These are phyloP conservation scores for Candida berthetii DNA, from an alignment of 805 yeast species.

Conservation along the genomic window DNA sequence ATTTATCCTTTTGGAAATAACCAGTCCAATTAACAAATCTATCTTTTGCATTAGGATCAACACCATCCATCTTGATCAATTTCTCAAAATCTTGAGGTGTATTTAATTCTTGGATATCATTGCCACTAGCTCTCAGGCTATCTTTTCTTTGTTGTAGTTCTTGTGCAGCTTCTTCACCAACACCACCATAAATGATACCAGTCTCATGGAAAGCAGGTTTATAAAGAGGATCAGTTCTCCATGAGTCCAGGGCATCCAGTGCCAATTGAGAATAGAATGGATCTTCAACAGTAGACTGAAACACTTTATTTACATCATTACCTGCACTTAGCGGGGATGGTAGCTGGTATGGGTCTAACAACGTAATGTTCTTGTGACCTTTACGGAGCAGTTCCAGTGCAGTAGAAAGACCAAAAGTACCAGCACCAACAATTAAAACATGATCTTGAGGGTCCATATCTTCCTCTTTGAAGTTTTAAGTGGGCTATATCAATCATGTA, in stretches of 20 bases:
- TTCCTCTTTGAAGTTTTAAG: too few species aligned
- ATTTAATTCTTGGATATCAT: conserved; percentile 4
- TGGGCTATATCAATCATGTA: too few species aligned
- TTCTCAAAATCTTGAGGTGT: conserved; percentile 4
- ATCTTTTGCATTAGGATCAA: not conserved
- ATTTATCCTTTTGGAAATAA: conserved; percentile 21
- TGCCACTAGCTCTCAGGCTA: conserved; percentile 2
- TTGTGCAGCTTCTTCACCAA: conserved; percentile 8
- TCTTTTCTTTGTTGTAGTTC: conserved; percentile 6
- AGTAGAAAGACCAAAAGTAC: conserved; percentile 38
- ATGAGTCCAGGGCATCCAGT: conserved; percentile 25
- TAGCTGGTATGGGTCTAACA: conserved; percentile 25
- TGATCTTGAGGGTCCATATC: not conserved
- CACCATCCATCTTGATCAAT: conserved; percentile 1
- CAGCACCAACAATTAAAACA: conserved; percentile 33
- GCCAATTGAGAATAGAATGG: conserved; percentile 20
- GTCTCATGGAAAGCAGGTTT: conserved; percentile 25
- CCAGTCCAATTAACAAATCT: conserved; percentile 25
- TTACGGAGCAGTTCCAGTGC: conserved; percentile 28
- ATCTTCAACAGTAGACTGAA: conserved; percentile 18
- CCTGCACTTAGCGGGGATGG: conserved; percentile 35
- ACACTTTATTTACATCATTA: conserved; percentile 35
- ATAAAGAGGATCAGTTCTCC: conserved; percentile 26
- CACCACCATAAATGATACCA: conserved; percentile 25
- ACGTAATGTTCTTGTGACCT: conserved; percentile 24